Percentiles rank a stretch among this genome's conserved stretches.
phyloP scores from a whole-genome alignment of 108 stramenopile genomes.

The Hondaea fermentalgiana region DNA sequence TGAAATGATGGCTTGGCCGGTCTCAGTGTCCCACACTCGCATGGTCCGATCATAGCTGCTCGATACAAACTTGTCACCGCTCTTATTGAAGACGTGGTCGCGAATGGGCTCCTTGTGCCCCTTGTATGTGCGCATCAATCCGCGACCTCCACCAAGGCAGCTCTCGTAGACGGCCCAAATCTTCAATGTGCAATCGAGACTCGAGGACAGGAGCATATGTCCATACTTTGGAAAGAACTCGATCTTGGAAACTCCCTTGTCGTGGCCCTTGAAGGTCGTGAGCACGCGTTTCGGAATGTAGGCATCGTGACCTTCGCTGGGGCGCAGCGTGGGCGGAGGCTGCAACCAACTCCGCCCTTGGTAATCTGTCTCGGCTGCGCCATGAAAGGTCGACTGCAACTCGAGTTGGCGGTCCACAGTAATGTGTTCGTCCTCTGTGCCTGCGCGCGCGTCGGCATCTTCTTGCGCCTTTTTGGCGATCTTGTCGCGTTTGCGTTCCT shows the following conservation, averaged over 20 bases:
- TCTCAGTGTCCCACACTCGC: constrained; percentile 88
- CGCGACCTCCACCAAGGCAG: constrained; percentile 31
- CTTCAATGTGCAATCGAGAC: constrained; percentile 84
- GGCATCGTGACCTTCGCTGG: constrained; percentile 67
- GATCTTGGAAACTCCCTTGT: constrained; percentile 89
- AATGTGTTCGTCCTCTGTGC: not conserved
- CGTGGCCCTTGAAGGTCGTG: constrained; percentile 74
- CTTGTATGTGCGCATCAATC: constrained; percentile 72
- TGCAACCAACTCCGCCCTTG: constrained; percentile 83
- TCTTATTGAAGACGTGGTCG: constrained; percentile 72
- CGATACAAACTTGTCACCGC: constrained; percentile 74
- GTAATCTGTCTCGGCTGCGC: constrained; percentile 72
- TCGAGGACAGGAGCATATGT: constrained; percentile 87
- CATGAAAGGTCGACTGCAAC: constrained; percentile 70
- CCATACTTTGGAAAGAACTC: constrained; percentile 89
- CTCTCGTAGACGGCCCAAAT: constrained; percentile 67
- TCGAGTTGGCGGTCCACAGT: constrained; percentile 7
- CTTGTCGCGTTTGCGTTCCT: not conserved
- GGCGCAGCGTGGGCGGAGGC: constrained; percentile 66
- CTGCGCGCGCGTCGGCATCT: not conserved
- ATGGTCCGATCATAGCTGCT: constrained; percentile 35
- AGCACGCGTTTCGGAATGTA: constrained; percentile 90
- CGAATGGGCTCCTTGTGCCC: constrained; percentile 88
- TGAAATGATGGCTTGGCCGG: constrained; percentile 77
- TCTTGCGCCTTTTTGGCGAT: not conserved